Evolutionary conservation across 2,329 filamentous ascomycete species (phyloP), one percentile per base, ranked within the genome.

Genomic region (Colletotrichum simmondsii): DNA sequence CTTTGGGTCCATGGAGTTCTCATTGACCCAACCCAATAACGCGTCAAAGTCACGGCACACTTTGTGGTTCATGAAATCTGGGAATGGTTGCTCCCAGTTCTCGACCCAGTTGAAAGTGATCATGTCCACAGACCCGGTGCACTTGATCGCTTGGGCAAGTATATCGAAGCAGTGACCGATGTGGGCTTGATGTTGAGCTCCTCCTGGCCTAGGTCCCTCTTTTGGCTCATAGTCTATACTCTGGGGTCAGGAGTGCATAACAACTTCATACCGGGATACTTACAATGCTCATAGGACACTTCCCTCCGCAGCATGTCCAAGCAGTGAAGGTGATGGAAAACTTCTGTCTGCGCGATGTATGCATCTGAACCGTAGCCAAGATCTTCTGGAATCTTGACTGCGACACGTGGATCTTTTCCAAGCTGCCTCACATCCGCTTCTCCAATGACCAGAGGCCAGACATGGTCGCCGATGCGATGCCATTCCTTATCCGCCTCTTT

Each of bases 251-350:
- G 6, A 11, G 6, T 58, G 19, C 42, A 3, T 10, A 49, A 7
- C 12, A 2, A 11, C 28, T 12, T 5, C 30, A 19, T n/a, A 19
- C 35, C 32, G 46, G 46, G 46, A 8, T 53, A 42, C 46, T 63
- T 30, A 60, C 58, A 74, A 42, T 74, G 68, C 52, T 54, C 53
- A 11, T 67, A 67, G n/a, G 63, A 70, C 2, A 65, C 24, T 24
- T 74, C 59, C 10, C 60, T 37, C 8, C 81, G 78, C 2, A 84
- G 75, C 2, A 80, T 74, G 62, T 83, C 81, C 62, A 83, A 77
- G 74, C 82, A 83, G 68, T 84, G 82, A 1, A 83, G 76, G 58
- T 83, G 79, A 65, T 84, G 82, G 68, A 83, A 83, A 3, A 81
- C 68, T 19, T 85, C 82, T 2, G 84, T 68, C 57, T 79, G 75